These are phyloP conservation scores for Vigna nakashimae DNA, from an alignment of 306 rosid species.

Conservation along the genomic window DNA sequence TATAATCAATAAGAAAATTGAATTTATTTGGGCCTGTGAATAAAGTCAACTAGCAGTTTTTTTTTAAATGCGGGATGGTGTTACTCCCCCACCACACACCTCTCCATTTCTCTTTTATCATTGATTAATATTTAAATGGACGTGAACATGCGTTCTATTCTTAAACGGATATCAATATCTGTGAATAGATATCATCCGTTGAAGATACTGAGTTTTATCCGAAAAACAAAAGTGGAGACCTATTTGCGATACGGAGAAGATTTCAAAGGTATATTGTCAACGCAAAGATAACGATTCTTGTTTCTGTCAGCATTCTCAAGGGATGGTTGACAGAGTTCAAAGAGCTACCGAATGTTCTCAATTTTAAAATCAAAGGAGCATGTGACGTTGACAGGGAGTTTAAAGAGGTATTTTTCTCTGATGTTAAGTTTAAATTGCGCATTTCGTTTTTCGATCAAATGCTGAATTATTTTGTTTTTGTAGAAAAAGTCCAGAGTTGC, in stretches of 20 bases:
- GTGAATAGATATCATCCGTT: too few species aligned
- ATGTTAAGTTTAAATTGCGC: too few species aligned
- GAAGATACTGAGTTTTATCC: neutral
- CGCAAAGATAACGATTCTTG: slow-evolving; percentile 80
- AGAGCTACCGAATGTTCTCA: slow-evolving; percentile 56
- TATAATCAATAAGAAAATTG: slow-evolving; percentile 48
- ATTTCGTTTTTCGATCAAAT: too few species aligned
- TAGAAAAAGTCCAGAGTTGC: slow-evolving; percentile 78
- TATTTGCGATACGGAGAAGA: slow-evolving; percentile 76
- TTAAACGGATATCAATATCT: too few species aligned
- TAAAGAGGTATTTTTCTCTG: slow-evolving; percentile 56
- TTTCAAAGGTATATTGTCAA: slow-evolving; percentile 66
- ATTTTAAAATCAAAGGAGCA: slow-evolving; percentile 66
- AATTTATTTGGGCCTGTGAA: slow-evolving; percentile 41
- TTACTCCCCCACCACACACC: too few species aligned
- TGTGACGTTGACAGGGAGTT: slow-evolving; percentile 70
- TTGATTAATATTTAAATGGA: too few species aligned
- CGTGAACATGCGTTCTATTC: too few species aligned
- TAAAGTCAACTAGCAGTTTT: slow-evolving; percentile 26
- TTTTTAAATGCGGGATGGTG: neutral
- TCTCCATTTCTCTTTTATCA: too few species aligned
- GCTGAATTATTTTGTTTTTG: neutral
- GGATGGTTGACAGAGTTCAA: slow-evolving; percentile 74
- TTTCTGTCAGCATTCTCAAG: slow-evolving; percentile 61
- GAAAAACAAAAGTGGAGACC: slow-evolving; percentile 70